phyloP scores from a whole-genome alignment of 1,139 yeast genomes.

The Pichia sp. region DNA sequence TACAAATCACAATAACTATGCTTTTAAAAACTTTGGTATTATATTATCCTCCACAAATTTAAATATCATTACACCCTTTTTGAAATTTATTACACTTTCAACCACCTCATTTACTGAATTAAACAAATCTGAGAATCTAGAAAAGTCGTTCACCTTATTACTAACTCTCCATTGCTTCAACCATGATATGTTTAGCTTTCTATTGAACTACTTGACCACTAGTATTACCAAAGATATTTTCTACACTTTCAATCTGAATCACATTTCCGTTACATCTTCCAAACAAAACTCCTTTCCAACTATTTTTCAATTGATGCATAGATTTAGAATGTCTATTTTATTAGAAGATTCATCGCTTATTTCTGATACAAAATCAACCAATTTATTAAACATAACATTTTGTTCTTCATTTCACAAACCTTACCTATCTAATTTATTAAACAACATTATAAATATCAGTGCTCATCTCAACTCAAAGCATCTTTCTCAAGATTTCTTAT shows the following conservation, averaged over 20 bases:
- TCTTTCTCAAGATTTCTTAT: not conserved
- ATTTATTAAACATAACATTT: slow-evolving; percentile 14
- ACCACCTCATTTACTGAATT: slow-evolving; percentile 13
- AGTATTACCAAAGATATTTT: slow-evolving; percentile 1
- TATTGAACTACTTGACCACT: not conserved
- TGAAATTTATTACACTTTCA: slow-evolving; percentile 13
- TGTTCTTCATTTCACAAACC: slow-evolving; percentile 11
- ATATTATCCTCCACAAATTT: slow-evolving; percentile 14
- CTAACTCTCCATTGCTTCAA: slow-evolving; percentile 20
- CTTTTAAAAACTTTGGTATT: slow-evolving; percentile 23
- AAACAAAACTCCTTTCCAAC: slow-evolving; percentile 11
- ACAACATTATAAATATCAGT: not conserved
- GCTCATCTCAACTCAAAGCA: not conserved
- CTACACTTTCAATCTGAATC: slow-evolving; percentile 2
- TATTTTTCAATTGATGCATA: slow-evolving; percentile 16
- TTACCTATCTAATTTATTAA: slow-evolving; percentile 4
- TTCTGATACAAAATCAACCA: slow-evolving; percentile 15
- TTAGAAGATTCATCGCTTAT: slow-evolving; percentile 20
- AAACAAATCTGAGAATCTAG: slow-evolving; percentile 19
- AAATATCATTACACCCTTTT: slow-evolving; percentile 17
- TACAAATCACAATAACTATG: slow-evolving; percentile 20
- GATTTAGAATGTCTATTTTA: slow-evolving; percentile 16
- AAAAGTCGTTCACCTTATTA: slow-evolving; percentile 17
- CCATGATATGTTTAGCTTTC: slow-evolving; percentile 12
- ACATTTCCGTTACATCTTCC: not conserved